Evolutionary conservation across 805 yeast species (phyloP).

Genomic region (Yarrowia phangngaensis): DNA sequence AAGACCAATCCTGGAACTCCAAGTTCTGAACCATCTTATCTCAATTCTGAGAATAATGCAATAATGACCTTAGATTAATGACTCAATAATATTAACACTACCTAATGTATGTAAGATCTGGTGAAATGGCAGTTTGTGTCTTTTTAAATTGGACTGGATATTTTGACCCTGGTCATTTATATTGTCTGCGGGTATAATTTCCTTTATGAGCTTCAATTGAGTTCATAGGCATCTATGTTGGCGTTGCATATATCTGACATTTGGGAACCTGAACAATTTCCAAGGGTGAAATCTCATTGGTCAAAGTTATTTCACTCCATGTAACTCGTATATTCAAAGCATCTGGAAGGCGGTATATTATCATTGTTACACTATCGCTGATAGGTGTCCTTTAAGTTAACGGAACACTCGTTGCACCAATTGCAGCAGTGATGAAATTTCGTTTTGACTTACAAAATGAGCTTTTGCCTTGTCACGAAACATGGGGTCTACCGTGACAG

Average conservation of each 20-base stretch:
- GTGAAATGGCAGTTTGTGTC: no score
- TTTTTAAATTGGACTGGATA: no score
- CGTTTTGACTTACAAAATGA: conserved; percentile 50
- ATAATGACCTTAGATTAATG: no score
- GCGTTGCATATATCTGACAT: conserved; percentile 52
- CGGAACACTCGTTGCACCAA: conserved; percentile 48
- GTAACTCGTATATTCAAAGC: background rate
- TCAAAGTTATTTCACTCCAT: conserved; percentile 38
- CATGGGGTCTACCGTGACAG: conserved; percentile 49
- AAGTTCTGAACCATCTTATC: no score
- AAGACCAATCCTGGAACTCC: no score
- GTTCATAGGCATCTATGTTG: no score
- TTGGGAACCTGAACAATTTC: conserved; percentile 49
- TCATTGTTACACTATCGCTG: conserved; percentile 42
- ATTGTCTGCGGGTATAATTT: no score
- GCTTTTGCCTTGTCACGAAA: conserved; percentile 49
- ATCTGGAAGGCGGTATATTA: background rate
- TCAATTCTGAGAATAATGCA: no score
- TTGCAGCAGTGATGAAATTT: conserved; percentile 54
- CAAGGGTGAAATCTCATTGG: conserved; percentile 50
- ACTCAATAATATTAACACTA: no score
- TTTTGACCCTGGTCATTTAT: no score
- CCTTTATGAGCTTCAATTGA: no score
- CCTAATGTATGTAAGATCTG: no score
- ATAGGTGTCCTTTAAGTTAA: conserved; percentile 48